Percentiles rank a stretch among this genome's conserved stretches.
Evolutionary conservation across 163 green algal genomes (phyloP).

Genomic region (Scenedesmus sp.): DNA sequence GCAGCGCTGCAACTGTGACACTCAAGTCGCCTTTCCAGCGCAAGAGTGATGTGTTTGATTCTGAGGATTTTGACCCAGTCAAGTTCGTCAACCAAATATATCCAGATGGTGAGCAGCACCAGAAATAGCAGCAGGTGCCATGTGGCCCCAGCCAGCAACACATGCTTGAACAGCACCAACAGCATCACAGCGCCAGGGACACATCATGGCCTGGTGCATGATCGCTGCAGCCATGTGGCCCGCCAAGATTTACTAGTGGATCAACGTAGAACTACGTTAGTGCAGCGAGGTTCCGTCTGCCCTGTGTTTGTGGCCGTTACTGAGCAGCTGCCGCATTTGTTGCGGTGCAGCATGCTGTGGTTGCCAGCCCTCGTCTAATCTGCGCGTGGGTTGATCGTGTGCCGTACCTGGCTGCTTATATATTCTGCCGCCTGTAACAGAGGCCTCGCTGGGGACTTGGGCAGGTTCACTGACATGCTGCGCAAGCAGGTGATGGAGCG

Average conservation of each 20-base stretch:
- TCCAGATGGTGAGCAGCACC: conserved; percentile 74
- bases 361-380: background rate
- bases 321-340: background rate
- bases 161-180: background rate
- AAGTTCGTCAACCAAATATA: conserved; percentile 91
- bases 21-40: conserved; percentile 53
- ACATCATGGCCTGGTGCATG: background rate
- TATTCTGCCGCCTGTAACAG: conserved; percentile 61
- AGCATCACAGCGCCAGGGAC: background rate
- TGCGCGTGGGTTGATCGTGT: background rate
- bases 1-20: background rate
- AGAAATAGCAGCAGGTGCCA: background rate
- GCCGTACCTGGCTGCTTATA: background rate
- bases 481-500: conserved; percentile 73
- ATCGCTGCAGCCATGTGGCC: background rate
- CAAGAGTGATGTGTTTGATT: conserved; percentile 78
- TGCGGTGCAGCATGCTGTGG: background rate
- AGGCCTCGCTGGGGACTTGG: conserved; percentile 82
- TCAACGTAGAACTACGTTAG: background rate
- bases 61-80: conserved; percentile 80
- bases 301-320: background rate
- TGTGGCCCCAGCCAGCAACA: background rate
- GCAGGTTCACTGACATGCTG: conserved; percentile 79
- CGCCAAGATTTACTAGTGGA: background rate
- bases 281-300: background rate